A percentile compares a stretch with the other conserved stretches of the same genome.
phyloP scores from a whole-genome alignment of 345 rosid species.

The Passiflora organensis region DNA sequence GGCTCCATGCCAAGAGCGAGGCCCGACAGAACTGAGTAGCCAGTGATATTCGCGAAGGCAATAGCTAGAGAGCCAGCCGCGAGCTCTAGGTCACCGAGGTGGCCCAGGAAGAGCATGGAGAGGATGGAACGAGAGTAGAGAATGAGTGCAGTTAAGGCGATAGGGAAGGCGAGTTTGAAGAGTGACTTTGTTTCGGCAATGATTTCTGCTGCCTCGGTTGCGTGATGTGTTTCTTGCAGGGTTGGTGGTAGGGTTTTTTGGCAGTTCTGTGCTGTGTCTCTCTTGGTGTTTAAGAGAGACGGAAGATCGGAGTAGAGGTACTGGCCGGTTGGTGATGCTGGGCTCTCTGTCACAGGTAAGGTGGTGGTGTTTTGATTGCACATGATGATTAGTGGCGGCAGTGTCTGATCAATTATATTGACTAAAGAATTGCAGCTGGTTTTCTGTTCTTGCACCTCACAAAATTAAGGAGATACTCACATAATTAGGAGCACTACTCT shows the following conservation, averaged over 20 bases:
- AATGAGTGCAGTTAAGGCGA: conserved; percentile 71
- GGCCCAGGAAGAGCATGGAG: conserved; percentile 93
- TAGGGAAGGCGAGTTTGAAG: conserved; percentile 70
- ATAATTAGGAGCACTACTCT: no score
- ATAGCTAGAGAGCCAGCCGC: conserved; percentile 95
- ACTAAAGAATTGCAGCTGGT: no score
- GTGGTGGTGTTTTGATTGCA: conserved; percentile 13
- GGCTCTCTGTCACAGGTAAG: conserved; percentile 28
- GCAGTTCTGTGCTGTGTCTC: conserved; percentile 14
- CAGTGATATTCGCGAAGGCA: conserved; percentile 91
- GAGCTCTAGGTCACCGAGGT: conserved; percentile 70
- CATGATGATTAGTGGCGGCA: no score
- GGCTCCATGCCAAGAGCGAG: conserved; percentile 94
- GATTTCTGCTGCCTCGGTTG: conserved; percentile 22
- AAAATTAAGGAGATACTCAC: no score
- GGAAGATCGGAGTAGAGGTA: conserved; percentile 36
- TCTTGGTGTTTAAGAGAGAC: conserved; percentile 27
- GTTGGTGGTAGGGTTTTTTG: not conserved
- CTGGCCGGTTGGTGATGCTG: conserved; percentile 27
- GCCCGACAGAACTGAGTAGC: conserved; percentile 94
- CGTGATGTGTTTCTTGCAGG: not conserved
- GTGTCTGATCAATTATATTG: no score
- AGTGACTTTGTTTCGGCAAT: conserved; percentile 60
- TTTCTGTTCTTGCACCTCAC: no score
- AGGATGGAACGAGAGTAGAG: conserved; percentile 81